Evolutionary conservation across 1,284 basidiomycete species (phyloP), one percentile per base, ranked within the genome.

Genomic region (Ustilago xerochloae): DNA sequence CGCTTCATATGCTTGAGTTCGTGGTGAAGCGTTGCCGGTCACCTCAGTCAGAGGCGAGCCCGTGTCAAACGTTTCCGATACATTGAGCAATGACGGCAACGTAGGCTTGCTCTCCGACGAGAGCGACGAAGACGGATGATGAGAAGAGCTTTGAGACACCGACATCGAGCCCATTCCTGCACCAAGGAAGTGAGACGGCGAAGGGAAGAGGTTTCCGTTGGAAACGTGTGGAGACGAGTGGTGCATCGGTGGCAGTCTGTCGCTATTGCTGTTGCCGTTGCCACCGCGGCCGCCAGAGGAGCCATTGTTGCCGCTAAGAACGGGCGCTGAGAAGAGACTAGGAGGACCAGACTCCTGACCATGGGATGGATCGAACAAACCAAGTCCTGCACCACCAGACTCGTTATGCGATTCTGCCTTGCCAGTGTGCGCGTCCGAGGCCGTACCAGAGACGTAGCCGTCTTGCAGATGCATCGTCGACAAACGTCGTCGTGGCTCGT

Each of bases 1-100:
- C 20, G 28, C 32, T 22, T 35, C 54, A 41, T 35, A 39, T 22
- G 35, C 33, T 3, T 51, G 46, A 33, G 46, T 63, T n/a, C 30
- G 32, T 6, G 60, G 66, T 33, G 66, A 69, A 8, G 51, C 55
- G 7, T 54, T 41, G n/a, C 56, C 66, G 0, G 60, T 63, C 2
- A 45, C 66, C 33, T 69, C 66, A 9, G 66, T 69, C 51, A 69
- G 35, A n/a, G 66, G 66, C 20, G 66, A 69, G 6, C 56, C 60
- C 6, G 55, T 50, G 12, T 69, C 66, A 33, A 69, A 54, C 16
- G 51, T 51, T 43, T 63, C 66, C 2, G 51, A 29, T 28, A 41
- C 46, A 22, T 20, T 49, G 16, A 43, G 30, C 60, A 47, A 41
- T 3, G 51, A 49, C 3, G 30, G 32, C 7, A 46, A 47, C 1